Evolutionary conservation across 164 flowering plant genomes (phyloP).

Genomic region (Echeveria elegans): DNA sequence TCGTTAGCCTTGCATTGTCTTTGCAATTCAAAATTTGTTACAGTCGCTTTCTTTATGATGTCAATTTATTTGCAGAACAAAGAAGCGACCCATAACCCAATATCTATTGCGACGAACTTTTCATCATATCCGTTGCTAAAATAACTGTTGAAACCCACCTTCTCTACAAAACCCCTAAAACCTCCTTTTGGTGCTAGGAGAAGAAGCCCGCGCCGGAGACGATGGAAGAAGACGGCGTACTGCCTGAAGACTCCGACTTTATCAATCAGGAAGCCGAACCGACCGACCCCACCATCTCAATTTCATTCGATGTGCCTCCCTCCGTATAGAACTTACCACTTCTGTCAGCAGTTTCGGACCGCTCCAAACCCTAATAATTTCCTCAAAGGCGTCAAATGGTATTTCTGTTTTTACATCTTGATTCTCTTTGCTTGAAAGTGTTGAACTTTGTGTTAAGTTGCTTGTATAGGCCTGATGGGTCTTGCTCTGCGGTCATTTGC

Average conservation of each 20-base stretch:
- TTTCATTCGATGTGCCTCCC: conserved; percentile 54
- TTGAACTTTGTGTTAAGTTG: background rate
- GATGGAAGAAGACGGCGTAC: conserved; percentile 25
- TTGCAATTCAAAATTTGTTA: too few species aligned
- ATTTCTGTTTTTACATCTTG: conserved; percentile 1
- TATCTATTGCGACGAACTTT: too few species aligned
- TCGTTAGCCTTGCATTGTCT: too few species aligned
- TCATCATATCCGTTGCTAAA: too few species aligned
- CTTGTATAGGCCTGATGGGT: conserved; percentile 76
- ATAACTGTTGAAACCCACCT: too few species aligned
- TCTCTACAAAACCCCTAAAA: background rate
- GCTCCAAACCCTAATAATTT: conserved; percentile 69
- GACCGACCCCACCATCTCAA: conserved; percentile 12
- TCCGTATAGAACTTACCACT: conserved; percentile 53
- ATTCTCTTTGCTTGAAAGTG: background rate
- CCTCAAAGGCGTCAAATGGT: conserved; percentile 74
- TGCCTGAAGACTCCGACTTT: conserved; percentile 11
- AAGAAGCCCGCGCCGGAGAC: conserved; percentile 7
- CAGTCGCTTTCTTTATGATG: too few species aligned
- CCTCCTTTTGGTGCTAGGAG: background rate
- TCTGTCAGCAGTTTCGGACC: conserved; percentile 59
- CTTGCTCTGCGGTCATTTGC: conserved; percentile 39
- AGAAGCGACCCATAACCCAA: too few species aligned
- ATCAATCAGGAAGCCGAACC: conserved; percentile 7
- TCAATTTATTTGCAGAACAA: too few species aligned